Evolutionary conservation across 495 filamentous ascomycete species (phyloP).

Genomic region (Trichoderma asperelloides): DNA sequence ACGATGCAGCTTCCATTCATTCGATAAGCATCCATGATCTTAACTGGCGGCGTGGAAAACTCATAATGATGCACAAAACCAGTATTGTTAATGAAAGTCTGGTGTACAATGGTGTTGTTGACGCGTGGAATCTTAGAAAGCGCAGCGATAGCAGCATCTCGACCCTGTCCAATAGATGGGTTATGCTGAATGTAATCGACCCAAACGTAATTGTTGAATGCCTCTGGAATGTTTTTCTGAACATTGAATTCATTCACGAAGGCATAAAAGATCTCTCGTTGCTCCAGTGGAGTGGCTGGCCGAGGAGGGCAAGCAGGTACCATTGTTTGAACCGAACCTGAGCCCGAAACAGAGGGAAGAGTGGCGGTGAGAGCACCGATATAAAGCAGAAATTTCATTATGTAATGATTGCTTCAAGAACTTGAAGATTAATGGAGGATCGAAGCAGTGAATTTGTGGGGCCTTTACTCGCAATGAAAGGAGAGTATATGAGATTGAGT

Average conservation of each 20-base stretch:
- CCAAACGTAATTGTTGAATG: not conserved
- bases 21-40: not conserved
- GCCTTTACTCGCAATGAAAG: not conserved
- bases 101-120: not conserved
- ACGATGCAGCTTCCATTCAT: constrained; percentile 1
- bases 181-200: not conserved
- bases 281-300: not conserved
- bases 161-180: not conserved
- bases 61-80: not conserved
- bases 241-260: not conserved
- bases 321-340: not conserved
- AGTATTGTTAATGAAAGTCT: not conserved
- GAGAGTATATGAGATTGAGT: not conserved
- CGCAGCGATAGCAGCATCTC: not conserved
- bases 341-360: not conserved
- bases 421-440: too few species aligned
- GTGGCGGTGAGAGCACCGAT: not conserved
- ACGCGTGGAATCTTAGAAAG: not conserved
- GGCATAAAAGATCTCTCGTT: not conserved
- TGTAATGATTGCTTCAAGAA: not conserved
- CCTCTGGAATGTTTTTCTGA: not conserved
- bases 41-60: not conserved
- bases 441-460: not conserved
- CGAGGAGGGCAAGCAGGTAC: not conserved
- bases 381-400: not conserved